phyloP scores from a whole-genome alignment of 805 yeast species.

The Candida montana region DNA sequence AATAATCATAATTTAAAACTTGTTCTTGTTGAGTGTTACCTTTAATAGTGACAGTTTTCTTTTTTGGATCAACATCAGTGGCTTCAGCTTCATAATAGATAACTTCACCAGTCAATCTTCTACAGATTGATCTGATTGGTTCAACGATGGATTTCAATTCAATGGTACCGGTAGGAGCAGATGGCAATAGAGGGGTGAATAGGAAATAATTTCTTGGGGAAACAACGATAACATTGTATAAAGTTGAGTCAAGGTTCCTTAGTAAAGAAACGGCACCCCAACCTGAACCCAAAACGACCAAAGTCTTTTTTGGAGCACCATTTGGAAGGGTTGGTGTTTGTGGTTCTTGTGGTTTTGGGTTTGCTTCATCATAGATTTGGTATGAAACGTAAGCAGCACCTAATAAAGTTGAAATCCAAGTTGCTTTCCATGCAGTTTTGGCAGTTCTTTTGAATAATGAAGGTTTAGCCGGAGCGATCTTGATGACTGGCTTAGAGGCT shows the following conservation, averaged over 20 bases:
- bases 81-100: constrained; percentile 88
- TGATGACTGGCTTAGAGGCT: constrained; percentile 8
- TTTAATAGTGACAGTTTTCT: constrained; percentile 62
- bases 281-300: constrained; percentile 78
- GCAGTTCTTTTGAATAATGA: constrained; percentile 22
- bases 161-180: constrained; percentile 90
- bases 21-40: constrained; percentile 33
- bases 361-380: constrained; percentile 55
- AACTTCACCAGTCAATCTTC: constrained; percentile 71
- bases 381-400: constrained; percentile 57
- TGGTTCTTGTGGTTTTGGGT: constrained; percentile 55
- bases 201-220: constrained; percentile 92
- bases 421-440: constrained; percentile 36
- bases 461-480: constrained; percentile 11
- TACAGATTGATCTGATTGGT: constrained; percentile 84
- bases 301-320: constrained; percentile 36
- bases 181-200: constrained; percentile 90
- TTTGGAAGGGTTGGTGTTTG: constrained; percentile 51
- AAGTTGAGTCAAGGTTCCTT: constrained; percentile 77
- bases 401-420: constrained; percentile 45
- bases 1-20: constrained; percentile 66
- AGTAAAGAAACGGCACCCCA: constrained; percentile 92
- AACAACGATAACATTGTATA: constrained; percentile 82
- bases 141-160: constrained; percentile 89
- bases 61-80: constrained; percentile 71